Conservation (phyloP, 2,329 filamentous ascomycete species). For the Cadophora sp. region DNA sequence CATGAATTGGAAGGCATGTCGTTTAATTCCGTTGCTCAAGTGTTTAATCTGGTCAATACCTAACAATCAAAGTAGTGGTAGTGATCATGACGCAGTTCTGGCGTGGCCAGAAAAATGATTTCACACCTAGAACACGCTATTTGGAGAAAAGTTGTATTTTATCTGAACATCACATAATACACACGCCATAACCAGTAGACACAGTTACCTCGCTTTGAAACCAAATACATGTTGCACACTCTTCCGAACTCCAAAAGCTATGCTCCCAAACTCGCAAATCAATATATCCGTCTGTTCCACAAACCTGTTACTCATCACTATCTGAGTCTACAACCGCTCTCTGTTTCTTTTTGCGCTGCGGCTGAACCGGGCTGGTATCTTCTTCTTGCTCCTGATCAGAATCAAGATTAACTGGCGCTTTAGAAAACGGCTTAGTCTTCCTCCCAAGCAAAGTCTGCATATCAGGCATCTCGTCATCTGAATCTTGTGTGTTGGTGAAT, state of each 20-base stretch:
- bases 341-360: conserved; percentile 23
- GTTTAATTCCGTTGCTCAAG: too few relatives aligned
- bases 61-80: too few relatives aligned
- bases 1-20: too few relatives aligned
- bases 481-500: neutral
- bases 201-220: too few relatives aligned
- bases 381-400: conserved; percentile 23
- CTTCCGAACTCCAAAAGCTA: conserved; percentile 34
- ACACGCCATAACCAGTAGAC: too few relatives aligned
- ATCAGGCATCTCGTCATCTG: conserved; percentile 28
- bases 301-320: conserved; percentile 38
- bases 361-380: neutral
- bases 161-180: too few relatives aligned
- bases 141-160: too few relatives aligned
- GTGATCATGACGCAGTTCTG: too few relatives aligned
- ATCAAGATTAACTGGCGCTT: neutral
- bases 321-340: conserved; percentile 33
- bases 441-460: conserved; percentile 11
- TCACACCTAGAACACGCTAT: too few relatives aligned
- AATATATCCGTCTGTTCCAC: neutral
- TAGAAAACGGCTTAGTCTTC: conserved; percentile 18
- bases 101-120: too few relatives aligned
- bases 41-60: too few relatives aligned
- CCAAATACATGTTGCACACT: too few relatives aligned
- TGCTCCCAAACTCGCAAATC: conserved; percentile 23